phyloP scores from a whole-genome alignment of 257 asterid species.

The Petrea volubilis region DNA sequence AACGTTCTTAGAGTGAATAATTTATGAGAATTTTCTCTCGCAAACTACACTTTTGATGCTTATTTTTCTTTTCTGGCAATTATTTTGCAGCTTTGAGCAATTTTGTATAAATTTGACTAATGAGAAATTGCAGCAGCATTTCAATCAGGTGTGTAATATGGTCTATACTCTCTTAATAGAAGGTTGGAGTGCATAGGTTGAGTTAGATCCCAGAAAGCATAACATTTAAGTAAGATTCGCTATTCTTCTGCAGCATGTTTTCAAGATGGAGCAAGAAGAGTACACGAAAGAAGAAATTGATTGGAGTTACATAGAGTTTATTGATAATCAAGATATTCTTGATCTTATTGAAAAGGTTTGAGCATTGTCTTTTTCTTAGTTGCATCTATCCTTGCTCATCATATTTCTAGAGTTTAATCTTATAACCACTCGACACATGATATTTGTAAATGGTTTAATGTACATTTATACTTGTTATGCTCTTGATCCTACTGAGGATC shows the following conservation, averaged over 20 bases:
- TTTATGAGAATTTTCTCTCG: no score
- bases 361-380: not conserved
- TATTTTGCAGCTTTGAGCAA: constrained; percentile 76
- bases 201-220: constrained; percentile 1
- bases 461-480: not conserved
- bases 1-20: no score
- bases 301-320: constrained; percentile 80
- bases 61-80: constrained; percentile 7
- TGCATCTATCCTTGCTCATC: not conserved
- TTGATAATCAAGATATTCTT: constrained; percentile 79
- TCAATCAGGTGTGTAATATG: constrained; percentile 65
- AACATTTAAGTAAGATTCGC: constrained; percentile 4
- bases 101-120: constrained; percentile 82
- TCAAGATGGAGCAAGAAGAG: constrained; percentile 90
- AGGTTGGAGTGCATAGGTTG: constrained; percentile 8
- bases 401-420: not conserved
- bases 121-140: constrained; percentile 86
- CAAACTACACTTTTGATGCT: no score
- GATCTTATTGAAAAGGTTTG: constrained; percentile 84
- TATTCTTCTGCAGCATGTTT: constrained; percentile 63
- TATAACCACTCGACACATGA: not conserved
- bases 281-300: constrained; percentile 78
- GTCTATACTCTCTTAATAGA: not conserved
- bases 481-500: not conserved
- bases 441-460: not conserved